Conservation (phyloP, 2,329 filamentous ascomycete genomes). For the Calonectria pseudoreteaudii region DNA sequence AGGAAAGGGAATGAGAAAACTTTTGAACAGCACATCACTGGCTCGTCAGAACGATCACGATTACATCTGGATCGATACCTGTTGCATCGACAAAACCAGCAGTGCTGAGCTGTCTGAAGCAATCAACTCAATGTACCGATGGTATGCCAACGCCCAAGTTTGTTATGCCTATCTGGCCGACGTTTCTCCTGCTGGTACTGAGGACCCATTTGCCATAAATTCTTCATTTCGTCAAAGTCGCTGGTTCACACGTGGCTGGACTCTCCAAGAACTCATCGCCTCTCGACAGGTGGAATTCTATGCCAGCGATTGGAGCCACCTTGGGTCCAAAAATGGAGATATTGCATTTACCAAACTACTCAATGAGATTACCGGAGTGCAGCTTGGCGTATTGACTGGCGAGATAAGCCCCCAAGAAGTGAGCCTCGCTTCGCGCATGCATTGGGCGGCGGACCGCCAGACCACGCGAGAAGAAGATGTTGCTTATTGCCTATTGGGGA, state of each 20-base stretch:
- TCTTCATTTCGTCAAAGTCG: constrained; percentile 3
- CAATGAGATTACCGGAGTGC: constrained; percentile 16
- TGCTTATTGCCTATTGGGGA: constrained; percentile 17
- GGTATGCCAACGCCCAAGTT: constrained; percentile 21
- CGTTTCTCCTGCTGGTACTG: background rate
- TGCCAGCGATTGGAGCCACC: constrained; percentile 15
- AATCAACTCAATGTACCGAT: constrained; percentile 35
- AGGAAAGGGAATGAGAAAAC: background rate
- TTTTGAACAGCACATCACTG: background rate
- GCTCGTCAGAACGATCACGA: background rate
- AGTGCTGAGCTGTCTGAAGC: constrained; percentile 30
- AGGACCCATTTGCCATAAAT: background rate
- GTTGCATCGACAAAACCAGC: constrained; percentile 33
- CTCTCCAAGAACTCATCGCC: constrained; percentile 23
- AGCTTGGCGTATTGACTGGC: background rate
- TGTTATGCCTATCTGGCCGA: constrained; percentile 32
- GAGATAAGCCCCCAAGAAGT: constrained; percentile 5
- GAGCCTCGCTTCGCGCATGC: constrained; percentile 17
- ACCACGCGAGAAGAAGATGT: constrained; percentile 19
- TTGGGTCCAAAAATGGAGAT: constrained; percentile 19
- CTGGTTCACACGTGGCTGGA: constrained; percentile 34
- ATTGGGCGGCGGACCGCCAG: constrained; percentile 17
- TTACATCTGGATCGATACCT: constrained; percentile 30
- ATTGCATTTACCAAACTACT: background rate
- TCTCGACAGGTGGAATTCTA: constrained; percentile 11